These are phyloP conservation scores for Grifola frondosa DNA, from an alignment of 1,284 basidiomycete genomes.

Conservation along the genomic window DNA sequence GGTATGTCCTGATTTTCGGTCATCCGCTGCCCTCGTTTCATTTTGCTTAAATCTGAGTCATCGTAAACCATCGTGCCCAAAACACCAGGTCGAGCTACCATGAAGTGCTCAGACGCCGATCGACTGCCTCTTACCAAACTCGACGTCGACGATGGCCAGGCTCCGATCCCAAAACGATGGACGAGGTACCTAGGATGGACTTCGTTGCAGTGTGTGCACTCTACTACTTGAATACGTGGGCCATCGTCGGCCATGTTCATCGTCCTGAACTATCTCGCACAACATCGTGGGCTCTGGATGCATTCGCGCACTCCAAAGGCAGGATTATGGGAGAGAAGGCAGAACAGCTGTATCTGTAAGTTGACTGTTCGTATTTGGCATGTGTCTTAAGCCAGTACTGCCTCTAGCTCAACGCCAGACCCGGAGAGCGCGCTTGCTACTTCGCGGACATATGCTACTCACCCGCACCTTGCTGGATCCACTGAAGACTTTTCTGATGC, in stretches of 20 bases:
- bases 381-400: background rate
- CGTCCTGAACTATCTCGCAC: background rate
- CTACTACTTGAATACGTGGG: background rate
- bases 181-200: background rate
- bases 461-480: conserved; percentile 74
- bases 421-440: conserved; percentile 52
- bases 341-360: conserved; percentile 23
- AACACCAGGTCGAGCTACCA: too few species aligned
- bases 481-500: conserved; percentile 65
- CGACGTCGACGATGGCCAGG: background rate
- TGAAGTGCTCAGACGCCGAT: background rate
- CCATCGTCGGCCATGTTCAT: background rate
- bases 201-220: background rate
- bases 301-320: too few species aligned
- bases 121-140: background rate
- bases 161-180: background rate
- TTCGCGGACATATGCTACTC: conserved; percentile 60
- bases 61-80: too few species aligned
- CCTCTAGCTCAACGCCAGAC: conserved; percentile 55
- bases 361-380: background rate
- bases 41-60: too few species aligned
- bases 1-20: too few species aligned
- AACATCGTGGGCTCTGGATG: too few species aligned
- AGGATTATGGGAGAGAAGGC: conserved; percentile 27
- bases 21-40: too few species aligned